Conservation (phyloP, 1,284 basidiomycete species). For the Heterobasidion irregulare region DNA sequence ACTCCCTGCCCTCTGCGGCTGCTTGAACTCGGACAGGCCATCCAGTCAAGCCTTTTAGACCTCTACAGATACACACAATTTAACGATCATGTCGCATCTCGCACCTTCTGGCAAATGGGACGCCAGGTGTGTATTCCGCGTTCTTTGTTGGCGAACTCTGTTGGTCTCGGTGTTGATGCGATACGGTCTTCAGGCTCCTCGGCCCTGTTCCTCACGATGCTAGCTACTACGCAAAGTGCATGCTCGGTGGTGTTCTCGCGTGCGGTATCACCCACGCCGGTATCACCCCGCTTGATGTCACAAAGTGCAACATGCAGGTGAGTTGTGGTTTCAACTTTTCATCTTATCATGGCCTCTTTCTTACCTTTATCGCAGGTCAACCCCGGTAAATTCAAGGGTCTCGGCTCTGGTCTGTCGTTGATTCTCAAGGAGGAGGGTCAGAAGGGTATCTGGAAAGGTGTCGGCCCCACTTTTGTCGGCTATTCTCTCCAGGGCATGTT, state of each 20-base stretch:
- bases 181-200: conserved; percentile 34
- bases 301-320: conserved; percentile 98
- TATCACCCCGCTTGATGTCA: conserved; percentile 89
- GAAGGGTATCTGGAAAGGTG: conserved; percentile 87
- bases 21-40: conserved; percentile 22
- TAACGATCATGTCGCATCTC: conserved; percentile 20
- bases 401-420: conserved; percentile 63
- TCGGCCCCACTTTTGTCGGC: conserved; percentile 87
- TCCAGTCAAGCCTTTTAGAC: conserved; percentile 21
- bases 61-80: conserved; percentile 18
- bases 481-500: conserved; percentile 96
- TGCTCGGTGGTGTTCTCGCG: conserved; percentile 87
- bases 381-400: conserved; percentile 70
- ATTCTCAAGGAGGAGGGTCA: conserved; percentile 80
- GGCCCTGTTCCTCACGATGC: conserved; percentile 69
- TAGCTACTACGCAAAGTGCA: conserved; percentile 70
- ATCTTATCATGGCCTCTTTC: neutral
- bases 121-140: conserved; percentile 39
- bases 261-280: conserved; percentile 94
- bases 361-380: conserved; percentile 47
- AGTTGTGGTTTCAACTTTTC: neutral
- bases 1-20: conserved; percentile 3
- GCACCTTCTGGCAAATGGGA: conserved; percentile 56
- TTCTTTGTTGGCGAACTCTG: conserved; percentile 4
- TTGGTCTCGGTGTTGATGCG: neutral